Percentiles rank a stretch among this genome's conserved stretches.
These are phyloP conservation scores for Poronia punctata DNA, from an alignment of 495 filamentous ascomycete species.

Conservation along the genomic window DNA sequence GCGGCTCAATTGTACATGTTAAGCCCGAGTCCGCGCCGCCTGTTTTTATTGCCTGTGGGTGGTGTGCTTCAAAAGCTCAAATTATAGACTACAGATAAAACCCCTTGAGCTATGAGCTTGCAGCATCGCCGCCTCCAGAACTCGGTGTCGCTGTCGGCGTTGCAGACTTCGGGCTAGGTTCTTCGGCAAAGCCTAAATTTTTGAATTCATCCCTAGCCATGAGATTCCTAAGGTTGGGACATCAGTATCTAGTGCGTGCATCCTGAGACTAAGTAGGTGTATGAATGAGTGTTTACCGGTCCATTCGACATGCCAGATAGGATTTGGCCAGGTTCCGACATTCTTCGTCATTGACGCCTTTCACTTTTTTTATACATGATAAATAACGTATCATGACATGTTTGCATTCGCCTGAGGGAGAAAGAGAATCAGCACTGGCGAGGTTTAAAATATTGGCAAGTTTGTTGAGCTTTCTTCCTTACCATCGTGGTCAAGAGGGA, in stretches of 20 bases:
- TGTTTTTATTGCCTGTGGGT: too few species aligned
- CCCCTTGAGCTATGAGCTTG: too few species aligned
- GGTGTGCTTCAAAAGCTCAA: too few species aligned
- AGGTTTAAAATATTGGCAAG: slow-evolving; percentile 8
- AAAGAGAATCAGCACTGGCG: neutral
- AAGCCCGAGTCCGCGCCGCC: too few species aligned
- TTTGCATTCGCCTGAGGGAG: slow-evolving; percentile 89
- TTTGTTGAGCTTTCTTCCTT: slow-evolving; percentile 20
- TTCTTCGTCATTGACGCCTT: slow-evolving; percentile 76
- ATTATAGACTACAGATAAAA: too few species aligned
- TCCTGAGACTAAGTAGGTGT: slow-evolving; percentile 1
- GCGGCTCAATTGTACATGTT: too few species aligned
- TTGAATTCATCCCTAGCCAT: slow-evolving; percentile 93
- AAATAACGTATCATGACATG: slow-evolving; percentile 77
- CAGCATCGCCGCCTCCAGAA: slow-evolving; percentile 9
- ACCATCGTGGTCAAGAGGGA: slow-evolving; percentile 95
- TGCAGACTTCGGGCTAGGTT: slow-evolving; percentile 25
- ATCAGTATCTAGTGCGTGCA: neutral
- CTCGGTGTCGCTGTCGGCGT: slow-evolving; percentile 19
- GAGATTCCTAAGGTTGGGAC: slow-evolving; percentile 58
- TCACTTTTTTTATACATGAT: slow-evolving; percentile 70
- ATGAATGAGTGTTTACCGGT: slow-evolving; percentile 55
- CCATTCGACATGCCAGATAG: slow-evolving; percentile 90
- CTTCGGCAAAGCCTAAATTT: slow-evolving; percentile 76
- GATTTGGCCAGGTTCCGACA: slow-evolving; percentile 80